Conservation (phyloP, 2,329 filamentous ascomycete species). For the Exophiala sp. region DNA sequence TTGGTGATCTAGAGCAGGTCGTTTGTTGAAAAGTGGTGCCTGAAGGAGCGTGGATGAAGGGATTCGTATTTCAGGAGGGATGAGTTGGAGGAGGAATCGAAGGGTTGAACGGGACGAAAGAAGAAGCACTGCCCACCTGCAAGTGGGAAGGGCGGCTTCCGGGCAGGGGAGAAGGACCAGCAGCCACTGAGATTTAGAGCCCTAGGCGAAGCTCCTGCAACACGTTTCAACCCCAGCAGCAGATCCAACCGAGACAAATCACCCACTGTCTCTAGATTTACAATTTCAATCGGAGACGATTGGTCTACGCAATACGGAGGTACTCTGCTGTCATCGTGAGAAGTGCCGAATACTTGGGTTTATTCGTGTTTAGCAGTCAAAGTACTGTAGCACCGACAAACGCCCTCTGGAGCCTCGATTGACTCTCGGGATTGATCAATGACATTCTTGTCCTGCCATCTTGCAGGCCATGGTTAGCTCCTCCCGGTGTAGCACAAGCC, state of each 20-base stretch:
- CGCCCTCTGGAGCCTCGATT: neutral
- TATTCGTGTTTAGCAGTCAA: no score
- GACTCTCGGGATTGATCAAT: neutral
- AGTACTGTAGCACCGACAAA: no score
- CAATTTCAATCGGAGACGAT: slow-evolving; percentile 3
- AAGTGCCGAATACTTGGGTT: no score
- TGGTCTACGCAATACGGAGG: neutral
- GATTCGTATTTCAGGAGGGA: slow-evolving; percentile 12
- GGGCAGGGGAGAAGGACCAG: neutral
- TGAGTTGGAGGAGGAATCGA: slow-evolving; percentile 14
- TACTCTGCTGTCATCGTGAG: no score
- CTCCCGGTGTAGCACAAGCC: slow-evolving; percentile 7
- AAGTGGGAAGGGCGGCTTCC: neutral
- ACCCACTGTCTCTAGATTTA: slow-evolving; percentile 18
- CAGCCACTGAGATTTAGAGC: slow-evolving; percentile 4
- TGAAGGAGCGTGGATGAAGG: slow-evolving; percentile 18
- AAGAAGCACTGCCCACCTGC: neutral
- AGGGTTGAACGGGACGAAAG: neutral
- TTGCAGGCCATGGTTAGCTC: neutral
- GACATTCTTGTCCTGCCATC: neutral
- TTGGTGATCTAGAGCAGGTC: neutral
- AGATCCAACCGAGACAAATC: slow-evolving; percentile 8
- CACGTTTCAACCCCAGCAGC: slow-evolving; percentile 17
- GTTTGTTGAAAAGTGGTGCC: slow-evolving; percentile 18
- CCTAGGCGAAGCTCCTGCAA: slow-evolving; percentile 9